Evolutionary conservation across 164 flowering plant genomes (phyloP).

Genomic region (Piper longum): DNA sequence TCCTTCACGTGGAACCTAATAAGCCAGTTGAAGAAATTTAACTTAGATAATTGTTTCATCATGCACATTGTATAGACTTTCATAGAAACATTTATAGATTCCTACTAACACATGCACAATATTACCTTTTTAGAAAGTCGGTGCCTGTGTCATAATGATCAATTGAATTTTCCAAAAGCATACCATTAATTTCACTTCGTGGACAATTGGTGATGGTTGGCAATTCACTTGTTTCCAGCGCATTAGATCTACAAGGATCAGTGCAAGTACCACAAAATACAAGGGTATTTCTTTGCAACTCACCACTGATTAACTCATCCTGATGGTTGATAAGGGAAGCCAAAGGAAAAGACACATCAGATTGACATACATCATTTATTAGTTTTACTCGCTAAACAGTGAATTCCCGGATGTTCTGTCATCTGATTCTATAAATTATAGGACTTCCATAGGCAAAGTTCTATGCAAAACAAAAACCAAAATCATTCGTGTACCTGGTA

Average conservation of each 20-base stretch:
- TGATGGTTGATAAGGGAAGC: conserved; percentile 1
- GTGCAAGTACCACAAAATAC: conserved; percentile 9
- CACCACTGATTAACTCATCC: conserved; percentile 24
- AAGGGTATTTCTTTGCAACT: conserved; percentile 9
- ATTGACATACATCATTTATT: too few relatives aligned
- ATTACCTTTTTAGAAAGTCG: conserved; percentile 57
- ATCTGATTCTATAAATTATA: neutral
- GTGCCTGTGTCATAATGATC: conserved; percentile 11
- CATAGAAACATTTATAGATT: too few relatives aligned
- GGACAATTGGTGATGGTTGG: conserved; percentile 15
- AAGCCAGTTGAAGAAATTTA: neutral
- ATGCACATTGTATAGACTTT: neutral
- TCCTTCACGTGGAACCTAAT: conserved; percentile 59
- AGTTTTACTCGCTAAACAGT: too few relatives aligned
- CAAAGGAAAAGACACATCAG: too few relatives aligned
- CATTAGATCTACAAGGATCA: conserved; percentile 2
- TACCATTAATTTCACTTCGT: conserved; percentile 11
- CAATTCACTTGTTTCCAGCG: neutral
- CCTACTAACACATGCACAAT: neutral
- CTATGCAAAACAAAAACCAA: neutral
- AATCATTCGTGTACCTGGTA: conserved; percentile 30
- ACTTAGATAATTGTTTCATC: neutral
- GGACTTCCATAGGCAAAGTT: neutral
- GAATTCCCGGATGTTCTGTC: neutral
- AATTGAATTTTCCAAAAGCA: conserved; percentile 9